Evolutionary conservation across 2,329 filamentous ascomycete species (phyloP), one percentile per base, ranked within the genome.

Genomic region (Neopestalotiopsis sp.): DNA sequence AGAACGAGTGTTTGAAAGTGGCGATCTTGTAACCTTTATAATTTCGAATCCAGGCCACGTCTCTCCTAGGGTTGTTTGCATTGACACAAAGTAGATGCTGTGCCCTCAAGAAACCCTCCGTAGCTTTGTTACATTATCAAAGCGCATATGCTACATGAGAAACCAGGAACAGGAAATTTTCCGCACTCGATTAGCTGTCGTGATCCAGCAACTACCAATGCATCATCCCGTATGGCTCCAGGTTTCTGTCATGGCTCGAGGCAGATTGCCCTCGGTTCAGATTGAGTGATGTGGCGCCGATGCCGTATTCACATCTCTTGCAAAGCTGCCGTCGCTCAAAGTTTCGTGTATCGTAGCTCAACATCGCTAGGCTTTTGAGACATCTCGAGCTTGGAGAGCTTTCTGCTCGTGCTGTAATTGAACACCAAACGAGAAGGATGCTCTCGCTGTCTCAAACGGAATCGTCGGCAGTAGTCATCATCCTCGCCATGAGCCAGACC

Each of bases 281-380:
- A 45, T 67, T 67, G 40, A 67, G 52, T 67, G 30, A 56, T 45
- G 57, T 40, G 28, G 56, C 56, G 52, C 28, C 6, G 52, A 56
- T 20, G 2, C n/a, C 6, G 30, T 56, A 24, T 58, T 66, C 24
- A 40, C 64, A 28, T 66, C 24, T 30, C 28, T 40, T 20, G 64
- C 32, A 66, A 66, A 60, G 64, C 64, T 34, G 32, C 30, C 24
- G 64, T 57, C 34, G 64, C 49, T 58, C 64, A 58, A 66, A 58
- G 52, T 58, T 49, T 52, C 32, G 42, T 58, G 64, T 17, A 58
- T 1, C 28, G 32, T 57, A 12, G n/a, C 42, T 17, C 49, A 49
- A 57, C 64, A 56, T 57, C 45, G 52, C 32, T 30, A 58, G 56
- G 9, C 14, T 14, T 66, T 34, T 17, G 34, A 57, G 32, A 56